These are phyloP conservation scores for Ceratobasidium sp. DNA, from an alignment of 1,284 basidiomycete genomes.

Conservation along the genomic window DNA sequence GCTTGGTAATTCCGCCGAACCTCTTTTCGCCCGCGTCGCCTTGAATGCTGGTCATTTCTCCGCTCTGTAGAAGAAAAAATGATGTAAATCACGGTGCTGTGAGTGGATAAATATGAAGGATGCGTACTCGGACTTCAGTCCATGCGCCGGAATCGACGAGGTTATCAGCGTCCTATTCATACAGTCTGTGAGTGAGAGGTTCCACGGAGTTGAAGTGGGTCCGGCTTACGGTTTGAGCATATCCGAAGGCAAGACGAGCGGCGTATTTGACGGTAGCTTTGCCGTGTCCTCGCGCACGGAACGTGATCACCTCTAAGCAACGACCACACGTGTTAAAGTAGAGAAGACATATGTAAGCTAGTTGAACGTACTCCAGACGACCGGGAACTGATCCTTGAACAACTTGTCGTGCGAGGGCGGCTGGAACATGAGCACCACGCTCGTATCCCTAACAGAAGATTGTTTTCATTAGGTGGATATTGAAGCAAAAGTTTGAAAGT, in stretches of 20 bases:
- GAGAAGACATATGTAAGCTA: background rate
- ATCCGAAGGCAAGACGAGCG: conserved; percentile 29
- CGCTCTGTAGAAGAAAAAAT: background rate
- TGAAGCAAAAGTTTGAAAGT: no score
- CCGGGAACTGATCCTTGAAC: conserved; percentile 30
- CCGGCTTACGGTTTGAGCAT: conserved; percentile 25
- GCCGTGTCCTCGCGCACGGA: conserved; percentile 27
- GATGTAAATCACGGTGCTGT: background rate
- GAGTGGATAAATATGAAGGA: no score
- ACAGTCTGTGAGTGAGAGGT: no score
- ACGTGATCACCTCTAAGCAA: conserved; percentile 20
- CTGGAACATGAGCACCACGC: conserved; percentile 26
- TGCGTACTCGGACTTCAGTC: no score
- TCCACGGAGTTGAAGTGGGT: no score
- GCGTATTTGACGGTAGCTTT: conserved; percentile 25
- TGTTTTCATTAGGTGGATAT: no score
- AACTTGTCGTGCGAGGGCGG: conserved; percentile 2
- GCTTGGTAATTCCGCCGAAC: background rate
- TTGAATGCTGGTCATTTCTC: conserved; percentile 9
- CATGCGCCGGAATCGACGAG: conserved; percentile 18
- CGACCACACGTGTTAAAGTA: background rate
- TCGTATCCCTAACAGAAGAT: conserved; percentile 18
- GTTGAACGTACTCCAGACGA: conserved; percentile 37
- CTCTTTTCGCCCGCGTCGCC: background rate
- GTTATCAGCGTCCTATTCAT: conserved; percentile 16